Percentiles rank a stretch among this genome's conserved stretches.
These are phyloP conservation scores for Phytophthora kernoviae DNA, from an alignment of 352 stramenopile genomes.

Conservation along the genomic window DNA sequence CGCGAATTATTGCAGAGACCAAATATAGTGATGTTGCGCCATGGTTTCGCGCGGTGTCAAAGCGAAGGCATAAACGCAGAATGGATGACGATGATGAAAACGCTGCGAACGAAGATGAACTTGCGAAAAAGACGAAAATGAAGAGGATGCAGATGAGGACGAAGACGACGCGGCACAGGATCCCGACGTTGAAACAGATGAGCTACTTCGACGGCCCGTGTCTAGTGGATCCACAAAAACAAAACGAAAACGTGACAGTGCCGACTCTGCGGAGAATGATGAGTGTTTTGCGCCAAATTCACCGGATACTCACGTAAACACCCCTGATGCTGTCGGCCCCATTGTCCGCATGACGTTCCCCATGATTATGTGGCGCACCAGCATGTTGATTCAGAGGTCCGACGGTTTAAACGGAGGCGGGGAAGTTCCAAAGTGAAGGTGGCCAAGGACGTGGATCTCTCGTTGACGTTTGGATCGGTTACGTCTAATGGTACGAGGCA, in stretches of 20 bases:
- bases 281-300: conserved; percentile 66
- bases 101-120: conserved; percentile 44
- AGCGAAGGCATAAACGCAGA: conserved; percentile 43
- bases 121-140: conserved; percentile 58
- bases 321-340: conserved; percentile 42
- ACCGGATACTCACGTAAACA: conserved; percentile 77
- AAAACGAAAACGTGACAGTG: conserved; percentile 54
- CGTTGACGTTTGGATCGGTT: conserved; percentile 38
- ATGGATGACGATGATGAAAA: conserved; percentile 41
- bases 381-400: conserved; percentile 50
- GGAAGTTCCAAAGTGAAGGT: conserved; percentile 28
- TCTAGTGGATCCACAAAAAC: conserved; percentile 38
- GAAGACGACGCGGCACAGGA: conserved; percentile 60
- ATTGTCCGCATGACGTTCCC: conserved; percentile 69
- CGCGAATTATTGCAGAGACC: conserved; percentile 64
- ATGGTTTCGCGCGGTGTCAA: conserved; percentile 53
- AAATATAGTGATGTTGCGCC: conserved; percentile 68
- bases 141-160: conserved; percentile 62
- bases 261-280: conserved; percentile 54
- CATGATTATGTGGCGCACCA: conserved; percentile 44
- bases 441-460: conserved; percentile 19
- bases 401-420: conserved; percentile 65
- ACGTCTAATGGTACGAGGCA: conserved; percentile 17
- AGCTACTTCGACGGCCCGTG: conserved; percentile 35
- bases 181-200: conserved; percentile 48